A percentile compares a stretch with the other conserved stretches of the same genome.
Evolutionary conservation across 768 basidiomycete genomes (phyloP).

Genomic region (Sarcodon aspratus): DNA sequence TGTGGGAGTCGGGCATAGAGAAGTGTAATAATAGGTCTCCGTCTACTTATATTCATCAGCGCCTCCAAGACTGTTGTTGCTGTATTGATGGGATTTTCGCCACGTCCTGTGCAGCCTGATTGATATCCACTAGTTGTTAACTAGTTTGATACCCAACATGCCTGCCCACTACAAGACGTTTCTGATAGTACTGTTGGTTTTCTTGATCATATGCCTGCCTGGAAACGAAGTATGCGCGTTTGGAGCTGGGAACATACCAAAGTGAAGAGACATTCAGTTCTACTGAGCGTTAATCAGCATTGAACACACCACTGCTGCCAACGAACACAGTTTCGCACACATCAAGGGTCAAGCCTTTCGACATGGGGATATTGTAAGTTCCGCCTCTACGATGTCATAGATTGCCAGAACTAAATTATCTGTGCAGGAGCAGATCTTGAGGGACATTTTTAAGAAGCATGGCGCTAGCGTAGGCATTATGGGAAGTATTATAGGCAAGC

Average conservation of each 20-base stretch:
- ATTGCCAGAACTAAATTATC: neutral
- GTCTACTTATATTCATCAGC: too few species aligned
- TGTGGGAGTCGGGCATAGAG: too few species aligned
- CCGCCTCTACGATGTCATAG: slow-evolving; percentile 4
- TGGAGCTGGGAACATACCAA: slow-evolving; percentile 77
- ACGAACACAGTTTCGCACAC: slow-evolving; percentile 53
- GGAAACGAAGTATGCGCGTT: slow-evolving; percentile 57
- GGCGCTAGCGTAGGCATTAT: slow-evolving; percentile 45
- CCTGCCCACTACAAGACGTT: too few species aligned
- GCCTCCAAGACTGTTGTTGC: too few species aligned
- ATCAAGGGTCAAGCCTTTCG: slow-evolving; percentile 79
- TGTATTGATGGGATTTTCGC: too few species aligned
- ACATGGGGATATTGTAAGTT: slow-evolving; percentile 74
- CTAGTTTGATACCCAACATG: too few species aligned
- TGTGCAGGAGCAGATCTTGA: slow-evolving; percentile 54
- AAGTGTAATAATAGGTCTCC: too few species aligned
- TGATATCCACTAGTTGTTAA: too few species aligned
- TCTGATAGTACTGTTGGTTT: neutral
- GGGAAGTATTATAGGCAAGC: slow-evolving; percentile 41
- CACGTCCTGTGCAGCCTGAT: too few species aligned
- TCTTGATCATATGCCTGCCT: slow-evolving; percentile 43
- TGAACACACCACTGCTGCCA: neutral
- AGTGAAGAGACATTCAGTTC: slow-evolving; percentile 6
- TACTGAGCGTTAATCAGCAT: neutral
- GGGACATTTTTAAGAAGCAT: slow-evolving; percentile 45